Evolutionary conservation across 768 basidiomycete genomes (phyloP).

Genomic region (Tylopilus plumbeoviolaceoides): DNA sequence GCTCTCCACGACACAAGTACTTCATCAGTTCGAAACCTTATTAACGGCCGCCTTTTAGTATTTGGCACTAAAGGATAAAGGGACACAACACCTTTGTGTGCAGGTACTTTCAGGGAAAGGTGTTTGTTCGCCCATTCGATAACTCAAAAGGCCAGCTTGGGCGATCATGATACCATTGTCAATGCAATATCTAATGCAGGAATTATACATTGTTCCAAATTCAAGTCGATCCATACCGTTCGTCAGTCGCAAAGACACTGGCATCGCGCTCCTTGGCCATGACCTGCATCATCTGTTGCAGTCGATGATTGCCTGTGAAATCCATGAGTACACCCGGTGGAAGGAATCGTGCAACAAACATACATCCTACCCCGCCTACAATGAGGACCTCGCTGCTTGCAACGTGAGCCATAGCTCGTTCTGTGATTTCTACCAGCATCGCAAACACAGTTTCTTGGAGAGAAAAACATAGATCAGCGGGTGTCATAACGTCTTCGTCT

Average conservation of each 20-base stretch:
- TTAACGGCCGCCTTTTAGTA: slow-evolving; percentile 9
- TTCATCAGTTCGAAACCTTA: slow-evolving; percentile 90
- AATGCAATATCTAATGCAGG: slow-evolving; percentile 83
- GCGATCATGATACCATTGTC: slow-evolving; percentile 99
- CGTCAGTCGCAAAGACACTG: slow-evolving; percentile 91
- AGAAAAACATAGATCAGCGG: slow-evolving; percentile 96
- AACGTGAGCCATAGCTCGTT: slow-evolving; percentile 98
- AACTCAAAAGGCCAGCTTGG: slow-evolving; percentile 90
- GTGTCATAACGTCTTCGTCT: slow-evolving; percentile 73
- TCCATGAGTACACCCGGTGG: background rate
- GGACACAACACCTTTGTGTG: slow-evolving; percentile 70
- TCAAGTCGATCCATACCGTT: slow-evolving; percentile 53
- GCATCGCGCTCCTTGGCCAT: slow-evolving; percentile 93
- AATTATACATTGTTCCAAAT: background rate
- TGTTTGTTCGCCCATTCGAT: slow-evolving; percentile 85
- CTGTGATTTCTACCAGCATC: slow-evolving; percentile 99
- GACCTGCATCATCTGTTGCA: slow-evolving; percentile 98
- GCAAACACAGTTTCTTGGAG: slow-evolving; percentile 96
- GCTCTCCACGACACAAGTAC: slow-evolving; percentile 88
- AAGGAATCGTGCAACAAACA: slow-evolving; percentile 31
- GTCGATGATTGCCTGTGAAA: slow-evolving; percentile 75
- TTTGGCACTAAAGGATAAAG: background rate
- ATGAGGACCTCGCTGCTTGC: slow-evolving; percentile 94
- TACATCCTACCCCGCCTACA: slow-evolving; percentile 99
- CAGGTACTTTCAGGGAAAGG: slow-evolving; percentile 77